A percentile compares a stretch with the other conserved stretches of the same genome.
These are phyloP conservation scores for Diaporthe ilicicola DNA, from an alignment of 2,329 filamentous ascomycete species.

Conservation along the genomic window DNA sequence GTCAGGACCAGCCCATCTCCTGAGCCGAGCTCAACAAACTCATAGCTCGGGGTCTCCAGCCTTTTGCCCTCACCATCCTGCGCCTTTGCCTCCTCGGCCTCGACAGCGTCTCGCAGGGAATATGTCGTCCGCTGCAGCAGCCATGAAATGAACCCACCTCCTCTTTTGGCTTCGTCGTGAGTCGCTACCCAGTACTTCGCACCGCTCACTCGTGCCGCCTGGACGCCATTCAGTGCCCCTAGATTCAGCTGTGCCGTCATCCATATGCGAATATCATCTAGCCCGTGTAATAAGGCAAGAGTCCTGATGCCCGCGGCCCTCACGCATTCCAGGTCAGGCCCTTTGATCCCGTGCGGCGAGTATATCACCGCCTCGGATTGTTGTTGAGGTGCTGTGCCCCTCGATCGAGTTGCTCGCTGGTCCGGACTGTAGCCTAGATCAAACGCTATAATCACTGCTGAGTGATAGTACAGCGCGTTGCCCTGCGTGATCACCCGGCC, in stretches of 20 bases:
- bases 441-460: slow-evolving; percentile 68
- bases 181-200: slow-evolving; percentile 72
- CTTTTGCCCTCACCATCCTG: slow-evolving; percentile 31
- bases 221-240: slow-evolving; percentile 68
- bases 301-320: slow-evolving; percentile 54
- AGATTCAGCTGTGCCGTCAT: slow-evolving; percentile 67
- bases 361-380: slow-evolving; percentile 66
- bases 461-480: slow-evolving; percentile 68
- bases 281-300: slow-evolving; percentile 69
- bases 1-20: slow-evolving; percentile 62
- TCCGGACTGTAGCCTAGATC: slow-evolving; percentile 34
- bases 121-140: slow-evolving; percentile 57
- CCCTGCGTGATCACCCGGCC: slow-evolving; percentile 61
- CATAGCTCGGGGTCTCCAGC: slow-evolving; percentile 47
- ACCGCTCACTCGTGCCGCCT: slow-evolving; percentile 59
- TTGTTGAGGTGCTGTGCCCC: slow-evolving; percentile 34
- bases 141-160: slow-evolving; percentile 63
- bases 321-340: slow-evolving; percentile 54
- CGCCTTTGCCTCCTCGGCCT: slow-evolving; percentile 44
- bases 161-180: slow-evolving; percentile 71
- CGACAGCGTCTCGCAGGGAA: slow-evolving; percentile 52
- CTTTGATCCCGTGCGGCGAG: slow-evolving; percentile 68
- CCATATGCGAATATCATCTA: slow-evolving; percentile 66
- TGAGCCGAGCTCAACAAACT: slow-evolving; percentile 62
- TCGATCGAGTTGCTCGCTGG: slow-evolving; percentile 31